Conservation (phyloP, 306 rosid genomes). For the Potentilla sterilis region DNA sequence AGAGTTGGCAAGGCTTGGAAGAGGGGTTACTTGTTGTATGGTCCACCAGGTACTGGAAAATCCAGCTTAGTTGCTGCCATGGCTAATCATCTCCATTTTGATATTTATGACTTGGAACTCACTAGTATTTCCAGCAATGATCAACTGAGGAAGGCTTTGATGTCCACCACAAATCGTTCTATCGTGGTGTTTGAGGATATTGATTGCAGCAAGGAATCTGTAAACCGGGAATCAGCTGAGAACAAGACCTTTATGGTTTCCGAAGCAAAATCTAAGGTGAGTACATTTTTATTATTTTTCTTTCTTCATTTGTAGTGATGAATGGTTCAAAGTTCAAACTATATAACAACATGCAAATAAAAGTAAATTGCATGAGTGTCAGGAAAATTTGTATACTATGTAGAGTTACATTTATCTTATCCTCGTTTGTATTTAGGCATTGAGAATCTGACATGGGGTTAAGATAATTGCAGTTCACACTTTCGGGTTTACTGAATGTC, state of each 20-base stretch:
- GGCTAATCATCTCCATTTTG: slow-evolving; percentile 43
- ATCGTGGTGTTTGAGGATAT: slow-evolving; percentile 37
- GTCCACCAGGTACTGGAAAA: slow-evolving; percentile 39
- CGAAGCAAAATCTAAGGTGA: not conserved
- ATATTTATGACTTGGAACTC: slow-evolving; percentile 37
- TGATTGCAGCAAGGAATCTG: slow-evolving; percentile 24
- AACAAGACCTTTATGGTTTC: not conserved
- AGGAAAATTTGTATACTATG: not conserved
- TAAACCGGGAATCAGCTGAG: slow-evolving; percentile 2
- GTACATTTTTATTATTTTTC: not conserved
- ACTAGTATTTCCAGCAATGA: slow-evolving; percentile 25
- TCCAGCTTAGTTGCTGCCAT: slow-evolving; percentile 26
- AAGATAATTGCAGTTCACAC: not conserved
- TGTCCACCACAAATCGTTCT: slow-evolving; percentile 14
- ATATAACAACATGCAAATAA: not conserved
- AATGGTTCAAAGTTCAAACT: not conserved
- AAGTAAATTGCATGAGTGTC: not conserved
- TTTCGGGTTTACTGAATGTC: not conserved
- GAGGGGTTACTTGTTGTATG: slow-evolving; percentile 40
- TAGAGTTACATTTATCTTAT: not conserved
- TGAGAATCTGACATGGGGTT: not conserved
- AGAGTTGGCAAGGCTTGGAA: slow-evolving; percentile 49
- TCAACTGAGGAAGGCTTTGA: slow-evolving; percentile 24
- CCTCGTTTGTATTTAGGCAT: no score
- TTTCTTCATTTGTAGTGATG: not conserved